These are phyloP conservation scores for Pseudogymnoascus sp. DNA, from an alignment of 2,329 filamentous ascomycete genomes.

Conservation along the genomic window DNA sequence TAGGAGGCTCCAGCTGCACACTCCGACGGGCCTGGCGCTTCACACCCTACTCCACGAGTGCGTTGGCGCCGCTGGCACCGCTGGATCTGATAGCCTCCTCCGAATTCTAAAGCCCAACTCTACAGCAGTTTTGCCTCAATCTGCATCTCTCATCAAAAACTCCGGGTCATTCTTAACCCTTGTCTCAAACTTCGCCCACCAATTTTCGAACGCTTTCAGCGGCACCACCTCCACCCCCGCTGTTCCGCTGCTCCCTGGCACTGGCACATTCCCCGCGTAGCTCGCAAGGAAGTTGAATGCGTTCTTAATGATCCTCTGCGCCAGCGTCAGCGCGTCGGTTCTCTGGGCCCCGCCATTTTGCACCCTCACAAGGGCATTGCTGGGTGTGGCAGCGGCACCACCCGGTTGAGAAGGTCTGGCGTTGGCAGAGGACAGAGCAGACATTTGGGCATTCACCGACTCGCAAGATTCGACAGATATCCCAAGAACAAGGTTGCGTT, in stretches of 20 bases:
- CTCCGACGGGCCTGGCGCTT: not conserved
- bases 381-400: slow-evolving; percentile 21
- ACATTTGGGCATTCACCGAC: slow-evolving; percentile 62
- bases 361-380: slow-evolving; percentile 14
- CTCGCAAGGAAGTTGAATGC: slow-evolving; percentile 94
- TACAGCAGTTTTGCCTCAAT: slow-evolving; percentile 19
- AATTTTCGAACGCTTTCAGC: slow-evolving; percentile 90
- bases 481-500: slow-evolving; percentile 58
- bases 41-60: not conserved
- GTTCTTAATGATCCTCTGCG: slow-evolving; percentile 90
- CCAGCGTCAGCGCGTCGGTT: slow-evolving; percentile 67
- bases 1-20: not conserved
- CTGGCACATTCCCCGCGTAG: slow-evolving; percentile 60
- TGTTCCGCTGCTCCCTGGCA: slow-evolving; percentile 53
- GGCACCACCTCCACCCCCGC: slow-evolving; percentile 78
- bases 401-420: slow-evolving; percentile 23
- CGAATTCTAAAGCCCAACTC: not conserved
- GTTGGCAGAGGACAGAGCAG: slow-evolving; percentile 43
- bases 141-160: slow-evolving; percentile 71
- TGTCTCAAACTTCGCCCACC: slow-evolving; percentile 95
- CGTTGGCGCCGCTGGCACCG: not conserved
- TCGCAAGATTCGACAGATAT: slow-evolving; percentile 71
- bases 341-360: slow-evolving; percentile 26
- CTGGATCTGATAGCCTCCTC: not conserved
- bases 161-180: slow-evolving; percentile 76